Evolutionary conservation across 2,329 filamentous ascomycete species (phyloP), one percentile per base, ranked within the genome.

Genomic region (Ambrosiella xylebori): DNA sequence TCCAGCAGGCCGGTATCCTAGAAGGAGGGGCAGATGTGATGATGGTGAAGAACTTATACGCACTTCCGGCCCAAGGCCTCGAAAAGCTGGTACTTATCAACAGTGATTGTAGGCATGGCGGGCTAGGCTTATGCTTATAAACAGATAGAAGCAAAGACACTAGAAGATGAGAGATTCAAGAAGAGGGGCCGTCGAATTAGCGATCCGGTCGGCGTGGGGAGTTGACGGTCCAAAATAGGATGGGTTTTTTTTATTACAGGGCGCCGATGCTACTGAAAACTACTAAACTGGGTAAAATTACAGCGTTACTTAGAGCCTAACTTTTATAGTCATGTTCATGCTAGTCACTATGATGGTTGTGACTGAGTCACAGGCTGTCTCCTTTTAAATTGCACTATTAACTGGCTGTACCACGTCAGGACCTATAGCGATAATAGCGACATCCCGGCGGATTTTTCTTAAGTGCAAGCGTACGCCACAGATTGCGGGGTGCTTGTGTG

Each of bases 11-110:
- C 47, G 47, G 19, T 15, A 51, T 51, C 35, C 17, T 35, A 4
- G n/a, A n/a, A 51, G 47, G 19, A 51, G 47, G 47, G 47, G 47
- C 19, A 51, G 19, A 3, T 19, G 35, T 51, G 27, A 36, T 19
- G 3, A n/a, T 41, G 12, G 37, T 11, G 13, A 19, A 39, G 52
- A 15, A 15, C 27, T 36, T 57, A 63, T 62, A 67, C 72, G 65
- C 71, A 96, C 81, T 93, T 84, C 73, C 84, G 84, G 68, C 89
- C 91, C 61, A 98, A 80, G 69, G 87, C 89, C 74, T 94, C 84
- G 78, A 86, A 97, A 69, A 98, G 87, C 68, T 85, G 88, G 67
- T 89, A 90, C 76, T 97, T 98, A 77, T 97, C 87, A 66, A 97
- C 90, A 65, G 85, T 79, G 66, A 98, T 96, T 69, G 93, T 98